A percentile compares a stretch with the other conserved stretches of the same genome.
Conservation (phyloP, 2,329 filamentous ascomycete species). For the Aspergillus sp. region DNA sequence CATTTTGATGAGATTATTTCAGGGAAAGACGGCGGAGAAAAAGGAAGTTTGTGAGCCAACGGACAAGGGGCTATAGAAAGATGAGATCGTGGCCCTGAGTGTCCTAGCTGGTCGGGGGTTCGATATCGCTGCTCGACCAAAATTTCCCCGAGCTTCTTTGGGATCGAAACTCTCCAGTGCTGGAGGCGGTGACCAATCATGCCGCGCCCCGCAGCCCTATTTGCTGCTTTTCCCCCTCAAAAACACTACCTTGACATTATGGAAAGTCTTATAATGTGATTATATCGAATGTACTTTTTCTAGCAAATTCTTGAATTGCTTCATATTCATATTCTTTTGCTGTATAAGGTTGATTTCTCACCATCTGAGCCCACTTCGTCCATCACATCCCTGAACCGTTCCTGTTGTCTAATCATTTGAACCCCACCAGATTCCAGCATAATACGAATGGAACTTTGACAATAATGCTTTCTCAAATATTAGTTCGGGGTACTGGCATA, state of each 20-base stretch:
- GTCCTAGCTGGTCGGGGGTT: constrained; percentile 33
- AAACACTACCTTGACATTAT: neutral
- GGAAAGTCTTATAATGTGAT: too few species aligned
- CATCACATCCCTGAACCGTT: too few species aligned
- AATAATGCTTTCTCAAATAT: too few species aligned
- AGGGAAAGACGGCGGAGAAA: constrained; percentile 20
- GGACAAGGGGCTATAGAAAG: constrained; percentile 19
- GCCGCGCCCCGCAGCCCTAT: constrained; percentile 23
- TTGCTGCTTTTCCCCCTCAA: neutral
- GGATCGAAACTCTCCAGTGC: constrained; percentile 32
- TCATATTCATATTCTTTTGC: too few species aligned
- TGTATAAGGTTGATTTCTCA: too few species aligned
- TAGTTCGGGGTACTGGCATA: too few species aligned
- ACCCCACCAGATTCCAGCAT: too few species aligned
- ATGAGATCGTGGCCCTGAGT: constrained; percentile 29
- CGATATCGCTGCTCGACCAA: constrained; percentile 39
- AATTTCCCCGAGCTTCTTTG: constrained; percentile 45
- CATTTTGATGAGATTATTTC: constrained; percentile 58
- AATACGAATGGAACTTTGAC: too few species aligned
- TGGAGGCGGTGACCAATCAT: constrained; percentile 40
- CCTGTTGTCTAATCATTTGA: too few species aligned
- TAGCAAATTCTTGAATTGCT: too few species aligned
- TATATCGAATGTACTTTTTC: too few species aligned
- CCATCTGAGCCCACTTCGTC: too few species aligned
- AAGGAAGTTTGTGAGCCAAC: constrained; percentile 8